These are phyloP conservation scores for Gloeophyllum trabeum DNA, from an alignment of 768 basidiomycete genomes.

Conservation along the genomic window DNA sequence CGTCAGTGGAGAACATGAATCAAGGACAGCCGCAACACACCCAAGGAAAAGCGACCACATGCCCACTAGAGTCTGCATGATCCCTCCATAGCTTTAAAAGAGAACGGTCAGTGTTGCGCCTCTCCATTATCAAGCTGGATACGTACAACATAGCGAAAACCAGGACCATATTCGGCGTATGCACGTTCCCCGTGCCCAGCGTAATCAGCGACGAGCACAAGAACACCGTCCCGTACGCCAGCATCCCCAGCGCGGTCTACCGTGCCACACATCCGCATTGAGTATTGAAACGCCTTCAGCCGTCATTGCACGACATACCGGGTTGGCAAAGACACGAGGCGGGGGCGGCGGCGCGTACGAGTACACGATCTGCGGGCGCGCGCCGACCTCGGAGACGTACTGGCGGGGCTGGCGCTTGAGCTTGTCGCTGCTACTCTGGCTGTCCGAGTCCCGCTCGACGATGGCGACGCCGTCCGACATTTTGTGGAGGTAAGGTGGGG, in stretches of 20 bases:
- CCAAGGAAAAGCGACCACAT: slow-evolving; percentile 21
- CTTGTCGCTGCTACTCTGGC: no score
- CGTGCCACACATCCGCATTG: no score
- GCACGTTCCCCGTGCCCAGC: slow-evolving; percentile 10
- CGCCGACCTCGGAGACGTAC: no score
- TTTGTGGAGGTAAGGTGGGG: no score
- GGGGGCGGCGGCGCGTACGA: neutral
- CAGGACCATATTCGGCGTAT: slow-evolving; percentile 14
- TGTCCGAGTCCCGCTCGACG: no score
- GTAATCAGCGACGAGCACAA: slow-evolving; percentile 18
- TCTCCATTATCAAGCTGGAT: neutral
- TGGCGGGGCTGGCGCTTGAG: no score
- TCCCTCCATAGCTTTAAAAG: slow-evolving; percentile 19
- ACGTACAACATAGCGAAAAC: slow-evolving; percentile 19
- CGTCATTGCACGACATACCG: neutral
- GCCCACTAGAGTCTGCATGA: slow-evolving; percentile 17
- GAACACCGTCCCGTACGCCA: slow-evolving; percentile 18
- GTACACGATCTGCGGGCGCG: no score
- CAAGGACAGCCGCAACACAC: no score
- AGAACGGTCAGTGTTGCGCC: neutral
- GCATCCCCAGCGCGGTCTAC: slow-evolving; percentile 17
- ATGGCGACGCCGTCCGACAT: no score
- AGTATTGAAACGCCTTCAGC: neutral
- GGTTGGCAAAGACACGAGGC: neutral
- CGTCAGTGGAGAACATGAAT: no score